phyloP scores from a whole-genome alignment of 352 stramenopile species.

The Thalassiosira hispida region DNA sequence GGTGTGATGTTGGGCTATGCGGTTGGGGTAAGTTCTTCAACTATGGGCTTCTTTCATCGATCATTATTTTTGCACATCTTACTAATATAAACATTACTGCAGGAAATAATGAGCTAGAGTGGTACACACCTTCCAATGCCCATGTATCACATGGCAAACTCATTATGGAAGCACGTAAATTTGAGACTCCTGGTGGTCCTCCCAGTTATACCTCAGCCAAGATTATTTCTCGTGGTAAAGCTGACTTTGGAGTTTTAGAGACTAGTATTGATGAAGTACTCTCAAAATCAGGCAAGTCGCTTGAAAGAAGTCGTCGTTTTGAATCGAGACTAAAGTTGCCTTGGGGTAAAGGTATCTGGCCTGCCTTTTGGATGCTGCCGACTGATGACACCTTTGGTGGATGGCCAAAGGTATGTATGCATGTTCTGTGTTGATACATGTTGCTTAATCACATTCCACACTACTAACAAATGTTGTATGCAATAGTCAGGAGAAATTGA shows the following conservation, averaged over 20 bases:
- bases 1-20: slow-evolving; percentile 58
- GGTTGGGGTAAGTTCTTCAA: slow-evolving; percentile 44
- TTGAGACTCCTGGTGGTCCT: not conserved
- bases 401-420: slow-evolving; percentile 20
- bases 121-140: slow-evolving; percentile 50
- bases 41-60: not conserved
- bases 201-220: slow-evolving; percentile 50
- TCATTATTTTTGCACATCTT: not conserved
- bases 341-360: slow-evolving; percentile 48
- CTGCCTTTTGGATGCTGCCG: slow-evolving; percentile 67
- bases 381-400: slow-evolving; percentile 34
- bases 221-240: slow-evolving; percentile 41
- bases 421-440: not conserved
- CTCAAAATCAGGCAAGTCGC: not conserved
- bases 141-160: slow-evolving; percentile 44
- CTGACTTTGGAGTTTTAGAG: slow-evolving; percentile 34
- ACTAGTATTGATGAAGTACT: not conserved
- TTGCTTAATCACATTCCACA: slow-evolving; percentile 1
- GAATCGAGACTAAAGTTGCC: slow-evolving; percentile 57
- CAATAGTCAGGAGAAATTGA: slow-evolving; percentile 56
- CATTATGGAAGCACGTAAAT: slow-evolving; percentile 38
- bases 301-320: slow-evolving; percentile 29
- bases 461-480: not conserved
- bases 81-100: not conserved
- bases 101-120: slow-evolving; percentile 60